phyloP scores from a whole-genome alignment of 805 yeast species.

The Zygoascus tannicola region DNA sequence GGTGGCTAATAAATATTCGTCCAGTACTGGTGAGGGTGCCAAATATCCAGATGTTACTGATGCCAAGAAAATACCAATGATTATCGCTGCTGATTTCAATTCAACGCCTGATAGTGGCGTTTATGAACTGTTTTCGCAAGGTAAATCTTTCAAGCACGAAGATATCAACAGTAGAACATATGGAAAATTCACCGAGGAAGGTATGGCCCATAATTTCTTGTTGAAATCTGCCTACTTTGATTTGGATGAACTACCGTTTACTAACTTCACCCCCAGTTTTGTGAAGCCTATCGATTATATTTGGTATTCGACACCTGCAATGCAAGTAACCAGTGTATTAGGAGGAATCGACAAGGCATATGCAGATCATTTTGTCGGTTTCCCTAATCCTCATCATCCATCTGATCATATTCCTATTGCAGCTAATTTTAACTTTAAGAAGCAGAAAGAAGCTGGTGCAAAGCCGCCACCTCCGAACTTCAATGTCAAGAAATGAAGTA shows the following conservation, averaged over 20 bases:
- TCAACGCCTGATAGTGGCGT: constrained; percentile 85
- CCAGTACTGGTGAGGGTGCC: constrained; percentile 24
- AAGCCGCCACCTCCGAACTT: constrained; percentile 18
- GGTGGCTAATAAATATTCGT: constrained; percentile 41
- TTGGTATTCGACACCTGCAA: constrained; percentile 80
- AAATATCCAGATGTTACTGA: constrained; percentile 33
- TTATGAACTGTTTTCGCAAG: constrained; percentile 76
- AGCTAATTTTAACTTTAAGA: constrained; percentile 59
- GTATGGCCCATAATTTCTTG: constrained; percentile 72
- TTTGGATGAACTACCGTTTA: constrained; percentile 85
- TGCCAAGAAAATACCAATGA: constrained; percentile 52
- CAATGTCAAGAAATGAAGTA: constrained; percentile 8
- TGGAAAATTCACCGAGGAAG: constrained; percentile 81
- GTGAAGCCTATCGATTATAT: constrained; percentile 91
- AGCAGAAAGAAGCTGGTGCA: constrained; percentile 17
- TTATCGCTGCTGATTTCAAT: constrained; percentile 94
- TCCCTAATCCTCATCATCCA: constrained; percentile 90
- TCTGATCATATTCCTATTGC: constrained; percentile 91
- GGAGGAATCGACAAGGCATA: constrained; percentile 80
- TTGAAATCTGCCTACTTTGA: constrained; percentile 77
- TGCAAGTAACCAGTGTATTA: constrained; percentile 75
- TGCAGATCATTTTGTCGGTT: constrained; percentile 68
- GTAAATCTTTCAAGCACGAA: constrained; percentile 64
- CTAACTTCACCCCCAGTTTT: constrained; percentile 89
- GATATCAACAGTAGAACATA: constrained; percentile 84